Evolutionary conservation across 2,329 filamentous ascomycete genomes (phyloP), one percentile per base, ranked within the genome.

Genomic region (Rhynchosporium secalis): DNA sequence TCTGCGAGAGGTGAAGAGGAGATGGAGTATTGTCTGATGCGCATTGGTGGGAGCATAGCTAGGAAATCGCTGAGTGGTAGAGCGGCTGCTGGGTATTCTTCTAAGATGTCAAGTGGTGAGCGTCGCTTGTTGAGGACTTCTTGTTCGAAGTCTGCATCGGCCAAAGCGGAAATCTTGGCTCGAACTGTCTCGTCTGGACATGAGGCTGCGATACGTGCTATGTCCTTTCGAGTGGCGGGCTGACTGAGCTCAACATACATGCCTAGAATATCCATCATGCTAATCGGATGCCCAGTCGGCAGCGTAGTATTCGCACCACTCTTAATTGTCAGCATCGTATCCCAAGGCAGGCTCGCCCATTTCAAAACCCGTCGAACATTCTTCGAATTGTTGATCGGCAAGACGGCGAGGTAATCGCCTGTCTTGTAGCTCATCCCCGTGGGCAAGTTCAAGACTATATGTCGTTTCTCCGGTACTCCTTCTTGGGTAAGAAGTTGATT

Each of bases 1-100:
- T 96, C 88, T 5, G 78, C 79, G 0, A 91, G 78, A 0, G 89
- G 88, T 0, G 89, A 91, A 0, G 89, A 92, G 0, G 89, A 92
- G 71, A 93, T 91, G 38, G 86, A 90, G 78, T 92, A 92, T 73
- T 91, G 87, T n/a, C 89, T 83, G 45, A 90, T 81, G 33, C 89
- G 86, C 86, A 95, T 90, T 0, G 90, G 87, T 1, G 89, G 88
- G 0, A 92, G 81, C 80, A 92, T 87, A 40, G 81, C 80, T 7
- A 95, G 79, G 77, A 89, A 94, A 20, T 83, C 76, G 3, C 81
- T 81, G 41, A 95, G 81, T 0, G 89, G 81, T 0, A 94, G 75
- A 2, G 82, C 75, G 38, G 90, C 78, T 0, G 78, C 75, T 0
- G 83, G 79, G 71, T 86, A 88, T 10, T 81, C 79, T 70, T 91